Evolutionary conservation across 495 filamentous ascomycete genomes (phyloP), one percentile per base, ranked within the genome.

Genomic region (Lepidopterella palustris): DNA sequence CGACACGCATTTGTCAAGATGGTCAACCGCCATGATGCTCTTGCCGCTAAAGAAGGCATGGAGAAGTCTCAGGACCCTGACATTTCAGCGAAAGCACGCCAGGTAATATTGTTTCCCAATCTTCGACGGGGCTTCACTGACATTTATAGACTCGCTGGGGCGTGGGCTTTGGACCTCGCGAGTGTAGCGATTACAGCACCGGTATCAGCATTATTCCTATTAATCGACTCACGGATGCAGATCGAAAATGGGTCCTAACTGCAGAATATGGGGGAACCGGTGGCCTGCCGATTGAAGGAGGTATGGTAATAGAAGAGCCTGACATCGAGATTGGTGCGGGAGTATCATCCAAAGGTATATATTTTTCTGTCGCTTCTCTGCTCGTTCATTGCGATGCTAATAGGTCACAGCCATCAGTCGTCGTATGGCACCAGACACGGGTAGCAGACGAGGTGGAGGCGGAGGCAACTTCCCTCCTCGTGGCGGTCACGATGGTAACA

Each of bases 1-100:
- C 87, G 93, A 23, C 95, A 97, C 74, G 93, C 93, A 11, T 99
- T 99, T 68, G 92, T 99, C 62, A 99, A 99, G 73, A 97, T 99
- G 93, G 80, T 91, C 58, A 89, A 80, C 55, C 90, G 95, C 24
- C 77, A 80, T 27, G 91, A 97, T 69, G 92, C 93, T 10, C 80
- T 96, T 26, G 73, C 70, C 52, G 93, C 93, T 51, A 89, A 93
- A 61, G 83, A 87, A n/a, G 89, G 85, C 42, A 97, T 97, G 91
- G 91, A 96, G 65, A 86, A 84, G 4, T 80, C 83, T 63, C 83
- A 84, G 57, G 79, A 80, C 52, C 77, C 82, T 26, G 84, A 92
- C 49, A 83, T 90, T 78, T 81, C 88, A 63, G 79, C 89, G 28
- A 82, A 92, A 70, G 91, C 92, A 77, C 80, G 89, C 74, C 49